Base-by-base conservation (phyloP, 1,284 basidiomycete species). In the Ganoderma boninense region DNA sequence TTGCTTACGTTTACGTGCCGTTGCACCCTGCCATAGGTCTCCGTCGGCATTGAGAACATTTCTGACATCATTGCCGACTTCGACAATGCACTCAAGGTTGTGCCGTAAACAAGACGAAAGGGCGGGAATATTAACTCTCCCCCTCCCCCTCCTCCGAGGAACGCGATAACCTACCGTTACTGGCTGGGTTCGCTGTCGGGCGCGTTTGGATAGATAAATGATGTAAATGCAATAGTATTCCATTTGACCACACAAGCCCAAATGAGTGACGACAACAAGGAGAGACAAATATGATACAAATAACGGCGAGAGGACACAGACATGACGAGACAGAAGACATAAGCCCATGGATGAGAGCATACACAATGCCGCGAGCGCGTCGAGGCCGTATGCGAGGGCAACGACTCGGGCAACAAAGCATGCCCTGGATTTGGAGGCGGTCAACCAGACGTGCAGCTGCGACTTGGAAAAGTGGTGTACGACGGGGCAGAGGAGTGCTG, bases 51-150 rank as follows among this genome's bases (percentile, higher is more conserved):
- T 72, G 96, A 97, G 81, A 90, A 90, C 74, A 95, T 96, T 77
- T 85, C 85, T 59, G 94, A 96, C 78, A 96, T 96, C 79, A 92
- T 95, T 74, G 93, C 93, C 14, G 95, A 97, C 81, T 95, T 97
- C 78, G 89, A 91, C 72, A 86, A 87, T 69, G 91, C 90, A 3
- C 82, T 90, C 26, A 81, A 80, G 69, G 69, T 68, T n/a, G 79
- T 81, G 14, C 74, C 71, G 35, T 60, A 29, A 29, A 29, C 26
- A 29, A 29, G 26, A 29, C 26, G 26, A 29, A 2, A 32, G 32
- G 32, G 5, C 4, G 32, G 4, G 32, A 32, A 32, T 5, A 29
- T 29, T 29, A 29, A 29, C 32, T 3, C 5, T 32, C 23, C 29
- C 10, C 14, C 4, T 18, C 59, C 13, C 4, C 4, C 16, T 26